Percentiles rank a stretch among this genome's conserved stretches.
phyloP scores from a whole-genome alignment of 2,329 filamentous ascomycete species.

The Xenosphaeropsis pyriputrescens region DNA sequence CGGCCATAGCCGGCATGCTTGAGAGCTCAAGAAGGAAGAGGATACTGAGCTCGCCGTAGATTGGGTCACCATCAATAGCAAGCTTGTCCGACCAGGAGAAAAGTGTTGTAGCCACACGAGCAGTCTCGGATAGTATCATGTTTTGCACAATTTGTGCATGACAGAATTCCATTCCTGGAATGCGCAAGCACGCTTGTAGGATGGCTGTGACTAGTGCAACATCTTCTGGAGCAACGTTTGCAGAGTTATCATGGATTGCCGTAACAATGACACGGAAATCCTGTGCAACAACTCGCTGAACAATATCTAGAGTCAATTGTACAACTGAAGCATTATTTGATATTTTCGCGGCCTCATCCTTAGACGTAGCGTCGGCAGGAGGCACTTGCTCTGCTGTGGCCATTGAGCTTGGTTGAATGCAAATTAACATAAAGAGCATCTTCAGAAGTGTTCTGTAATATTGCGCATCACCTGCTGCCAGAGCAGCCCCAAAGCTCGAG shows the following conservation, averaged over 20 bases:
- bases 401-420: conserved; percentile 35
- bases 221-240: conserved; percentile 57
- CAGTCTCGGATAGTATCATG: conserved; percentile 54
- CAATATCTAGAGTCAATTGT: conserved; percentile 46
- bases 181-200: conserved; percentile 66
- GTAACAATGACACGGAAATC: conserved; percentile 73
- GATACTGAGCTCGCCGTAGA: conserved; percentile 87
- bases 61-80: conserved; percentile 61
- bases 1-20: conserved; percentile 64
- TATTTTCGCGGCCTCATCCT: conserved; percentile 5
- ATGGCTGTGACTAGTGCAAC: conserved; percentile 79
- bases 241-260: conserved; percentile 63
- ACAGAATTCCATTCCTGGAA: conserved; percentile 61
- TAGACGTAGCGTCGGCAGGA: conserved; percentile 14
- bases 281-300: conserved; percentile 64
- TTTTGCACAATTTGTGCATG: conserved; percentile 58
- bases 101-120: conserved; percentile 70
- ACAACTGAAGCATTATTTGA: conserved; percentile 18
- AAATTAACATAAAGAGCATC: conserved; percentile 67
- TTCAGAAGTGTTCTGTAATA: conserved; percentile 79
- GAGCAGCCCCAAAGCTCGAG: conserved; percentile 42
- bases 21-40: conserved; percentile 83
- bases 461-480: conserved; percentile 38
- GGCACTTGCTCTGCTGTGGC: conserved; percentile 14
- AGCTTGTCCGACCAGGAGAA: conserved; percentile 91